These are phyloP conservation scores for Nannizzia gypsea DNA, from an alignment of 2,329 filamentous ascomycete genomes.

Conservation along the genomic window DNA sequence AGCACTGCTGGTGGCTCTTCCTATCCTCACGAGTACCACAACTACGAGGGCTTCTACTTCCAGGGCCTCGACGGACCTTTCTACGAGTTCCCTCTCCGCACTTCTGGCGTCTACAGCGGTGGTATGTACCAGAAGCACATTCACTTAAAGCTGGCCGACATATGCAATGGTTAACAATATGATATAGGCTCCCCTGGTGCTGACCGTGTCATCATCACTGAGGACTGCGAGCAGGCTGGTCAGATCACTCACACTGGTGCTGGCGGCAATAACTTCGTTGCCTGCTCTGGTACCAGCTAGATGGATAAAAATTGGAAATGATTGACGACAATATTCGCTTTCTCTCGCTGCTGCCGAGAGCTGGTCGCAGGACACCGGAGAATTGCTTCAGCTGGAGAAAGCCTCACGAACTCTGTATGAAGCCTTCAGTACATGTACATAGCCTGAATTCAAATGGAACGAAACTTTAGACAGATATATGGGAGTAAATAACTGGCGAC, in stretches of 20 bases:
- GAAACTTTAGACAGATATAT: no score
- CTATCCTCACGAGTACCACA: constrained; percentile 1
- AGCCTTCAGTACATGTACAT: neutral
- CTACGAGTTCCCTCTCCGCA: neutral
- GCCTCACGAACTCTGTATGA: neutral
- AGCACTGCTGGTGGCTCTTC: neutral
- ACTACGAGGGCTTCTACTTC: constrained; percentile 2
- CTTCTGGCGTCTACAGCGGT: neutral
- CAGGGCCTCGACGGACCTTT: neutral
- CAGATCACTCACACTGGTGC: constrained; percentile 1
- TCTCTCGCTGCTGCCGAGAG: neutral
- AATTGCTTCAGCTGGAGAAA: neutral
- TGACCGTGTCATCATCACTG: constrained; percentile 2
- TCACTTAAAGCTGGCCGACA: neutral
- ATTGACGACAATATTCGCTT: neutral
- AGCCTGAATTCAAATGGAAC: neutral
- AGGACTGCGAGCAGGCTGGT: neutral
- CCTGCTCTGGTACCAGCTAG: constrained; percentile 2
- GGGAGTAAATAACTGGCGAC: no score
- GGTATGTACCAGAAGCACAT: neutral
- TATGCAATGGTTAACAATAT: neutral
- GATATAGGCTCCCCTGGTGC: neutral
- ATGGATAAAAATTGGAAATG: neutral
- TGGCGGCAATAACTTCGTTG: neutral
- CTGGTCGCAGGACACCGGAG: neutral